Percentiles rank a stretch among this genome's conserved stretches.
phyloP scores from a whole-genome alignment of 345 rosid genomes.

The Pelargonium nanum region DNA sequence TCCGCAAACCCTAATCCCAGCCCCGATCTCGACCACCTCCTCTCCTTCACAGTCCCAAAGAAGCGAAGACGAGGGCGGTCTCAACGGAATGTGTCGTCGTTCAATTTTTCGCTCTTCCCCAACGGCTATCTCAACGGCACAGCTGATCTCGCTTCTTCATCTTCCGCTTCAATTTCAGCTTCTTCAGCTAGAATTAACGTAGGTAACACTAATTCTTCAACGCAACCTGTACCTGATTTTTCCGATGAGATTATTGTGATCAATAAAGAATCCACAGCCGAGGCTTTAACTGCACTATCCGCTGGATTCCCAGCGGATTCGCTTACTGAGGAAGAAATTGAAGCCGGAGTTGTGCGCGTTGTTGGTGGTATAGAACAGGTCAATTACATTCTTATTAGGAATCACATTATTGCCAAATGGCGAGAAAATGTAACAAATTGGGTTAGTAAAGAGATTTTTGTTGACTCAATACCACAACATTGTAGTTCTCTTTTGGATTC shows the following conservation, averaged over 20 bases:
- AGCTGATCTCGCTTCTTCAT: conserved; percentile 8
- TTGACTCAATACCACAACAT: conserved; percentile 57
- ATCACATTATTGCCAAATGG: conserved; percentile 83
- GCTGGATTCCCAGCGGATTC: conserved; percentile 97
- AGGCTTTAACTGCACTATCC: conserved; percentile 76
- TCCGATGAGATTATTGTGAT: conserved; percentile 87
- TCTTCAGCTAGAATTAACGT: conserved; percentile 14
- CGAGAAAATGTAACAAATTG: conserved; percentile 62
- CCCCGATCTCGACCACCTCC: conserved; percentile 25
- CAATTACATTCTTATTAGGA: conserved; percentile 79
- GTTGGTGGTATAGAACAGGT: conserved; percentile 95
- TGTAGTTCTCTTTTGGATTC: conserved; percentile 60
- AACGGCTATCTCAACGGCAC: conserved; percentile 11
- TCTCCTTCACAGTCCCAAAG: conserved; percentile 63
- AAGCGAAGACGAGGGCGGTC: conserved; percentile 84
- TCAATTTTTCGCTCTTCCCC: conserved; percentile 22
- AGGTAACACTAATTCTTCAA: conserved; percentile 4
- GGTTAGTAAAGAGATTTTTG: conserved; percentile 67
- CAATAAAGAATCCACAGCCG: conserved; percentile 79
- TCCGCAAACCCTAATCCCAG: conserved; percentile 16
- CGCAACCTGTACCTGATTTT: conserved; percentile 23
- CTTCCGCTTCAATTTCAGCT: conserved; percentile 16
- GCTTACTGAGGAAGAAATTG: conserved; percentile 80
- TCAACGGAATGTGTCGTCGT: conserved; percentile 44
- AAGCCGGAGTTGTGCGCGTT: conserved; percentile 63